Conservation (phyloP, 2,329 filamentous ascomycete genomes). For the Aspergillus awamori region DNA sequence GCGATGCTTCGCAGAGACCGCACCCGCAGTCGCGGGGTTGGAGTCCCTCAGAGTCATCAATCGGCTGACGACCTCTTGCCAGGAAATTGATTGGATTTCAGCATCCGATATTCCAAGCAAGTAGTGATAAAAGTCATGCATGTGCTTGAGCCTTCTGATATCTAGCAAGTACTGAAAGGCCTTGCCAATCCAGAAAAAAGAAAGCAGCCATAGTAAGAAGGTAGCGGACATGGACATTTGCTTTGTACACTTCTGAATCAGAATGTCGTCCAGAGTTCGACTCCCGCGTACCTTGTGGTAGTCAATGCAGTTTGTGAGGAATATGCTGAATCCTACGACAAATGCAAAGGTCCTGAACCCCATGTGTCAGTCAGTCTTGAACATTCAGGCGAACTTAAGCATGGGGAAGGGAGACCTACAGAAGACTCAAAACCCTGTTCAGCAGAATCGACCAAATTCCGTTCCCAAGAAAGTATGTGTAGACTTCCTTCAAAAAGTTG, state of each 20-base stretch:
- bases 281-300: slow-evolving; percentile 71
- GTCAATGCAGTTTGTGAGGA: slow-evolving; percentile 83
- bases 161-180: slow-evolving; percentile 74
- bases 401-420: slow-evolving; percentile 57
- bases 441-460: slow-evolving; percentile 85
- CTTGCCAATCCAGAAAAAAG: slow-evolving; percentile 83
- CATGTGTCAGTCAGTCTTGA: neutral
- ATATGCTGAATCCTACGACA: slow-evolving; percentile 78
- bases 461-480: slow-evolving; percentile 80
- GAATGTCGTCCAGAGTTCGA: slow-evolving; percentile 62
- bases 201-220: slow-evolving; percentile 78
- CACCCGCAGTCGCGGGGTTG: slow-evolving; percentile 78
- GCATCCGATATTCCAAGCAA: slow-evolving; percentile 79
- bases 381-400: too few species aligned
- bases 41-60: slow-evolving; percentile 82
- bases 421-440: slow-evolving; percentile 68
- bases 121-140: slow-evolving; percentile 84
- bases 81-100: slow-evolving; percentile 92
- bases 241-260: slow-evolving; percentile 73
- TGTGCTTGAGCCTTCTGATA: slow-evolving; percentile 70
- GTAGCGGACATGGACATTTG: slow-evolving; percentile 77
- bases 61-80: slow-evolving; percentile 85
- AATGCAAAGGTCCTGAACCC: slow-evolving; percentile 76
- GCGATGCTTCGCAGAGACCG: slow-evolving; percentile 60
- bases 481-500: slow-evolving; percentile 81